Evolutionary conservation across 352 stramenopile genomes (phyloP), one percentile per base, ranked within the genome.

Genomic region (Phytophthora cajani): DNA sequence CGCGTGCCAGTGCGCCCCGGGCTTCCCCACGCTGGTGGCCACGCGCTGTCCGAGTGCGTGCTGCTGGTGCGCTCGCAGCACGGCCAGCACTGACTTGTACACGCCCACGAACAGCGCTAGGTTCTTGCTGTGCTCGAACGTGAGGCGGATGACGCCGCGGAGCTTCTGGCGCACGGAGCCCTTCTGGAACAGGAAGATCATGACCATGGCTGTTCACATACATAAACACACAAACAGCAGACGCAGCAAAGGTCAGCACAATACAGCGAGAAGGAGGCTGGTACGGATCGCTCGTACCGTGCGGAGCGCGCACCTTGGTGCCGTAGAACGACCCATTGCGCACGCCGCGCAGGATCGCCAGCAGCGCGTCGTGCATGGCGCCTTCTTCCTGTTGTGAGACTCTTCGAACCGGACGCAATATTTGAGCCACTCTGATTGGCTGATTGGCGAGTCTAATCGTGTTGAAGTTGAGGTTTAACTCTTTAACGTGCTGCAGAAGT

Each of bases 271-370:
- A 17, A 6, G 36, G 36, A 44, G 36, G 47, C 16, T 51, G 27
- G 14, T 40, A 49, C 11, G 30, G 25, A n/a, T 30, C 30, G 6
- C 16, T 65, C 77, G 46, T 81, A 96, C 89, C 89, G 50, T 97
- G 90, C 11, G 89, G 88, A 16, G 90, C 87, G 62, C 90, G 85
- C 72, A 96, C 92, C 74, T 96, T 96, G 63, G 89, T 95, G 69
- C 90, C 90, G 69, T 97, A 97, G 80, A 89, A 91, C 30, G 87
- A 87, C 52, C 90, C 90, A 87, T 97, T 96, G 63, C 90, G 86
- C 52, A 95, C 63, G 57, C 88, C 90, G 61, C 88, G 87, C 51
- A 95, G 71, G 69, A 97, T 82, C 58, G 80, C 85, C n/a, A 93
- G 72, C 62, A 90, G 44, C 21, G 67, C 72, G 17, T 93, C 78